phyloP scores from a whole-genome alignment of 1,139 yeast species.

The Geotrichum citri-aurantii region DNA sequence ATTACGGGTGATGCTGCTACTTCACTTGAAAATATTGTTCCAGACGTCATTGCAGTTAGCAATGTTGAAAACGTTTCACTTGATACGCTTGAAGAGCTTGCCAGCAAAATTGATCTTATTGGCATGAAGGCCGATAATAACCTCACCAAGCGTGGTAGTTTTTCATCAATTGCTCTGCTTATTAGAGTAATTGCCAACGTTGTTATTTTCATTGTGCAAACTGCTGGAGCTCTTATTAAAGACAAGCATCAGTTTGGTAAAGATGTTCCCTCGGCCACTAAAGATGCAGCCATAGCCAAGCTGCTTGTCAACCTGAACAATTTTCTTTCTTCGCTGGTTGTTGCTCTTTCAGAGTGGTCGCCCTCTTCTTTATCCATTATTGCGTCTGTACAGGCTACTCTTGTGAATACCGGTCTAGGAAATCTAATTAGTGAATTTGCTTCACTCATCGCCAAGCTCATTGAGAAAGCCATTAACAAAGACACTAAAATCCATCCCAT shows the following conservation, averaged over 20 bases:
- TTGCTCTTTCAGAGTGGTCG: neutral
- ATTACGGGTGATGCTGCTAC: neutral
- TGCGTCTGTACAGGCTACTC: neutral
- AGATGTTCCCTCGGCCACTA: neutral
- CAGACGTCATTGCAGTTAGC: neutral
- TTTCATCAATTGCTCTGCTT: neutral
- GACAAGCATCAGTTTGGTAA: neutral
- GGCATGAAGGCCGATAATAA: neutral
- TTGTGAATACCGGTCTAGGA: neutral
- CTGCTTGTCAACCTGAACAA: neutral
- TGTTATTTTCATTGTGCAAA: neutral
- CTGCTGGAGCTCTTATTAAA: neutral
- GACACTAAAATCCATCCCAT: neutral
- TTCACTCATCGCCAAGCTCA: neutral
- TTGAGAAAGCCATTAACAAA: neutral
- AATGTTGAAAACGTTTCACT: neutral
- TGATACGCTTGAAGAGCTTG: neutral
- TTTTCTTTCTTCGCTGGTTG: neutral
- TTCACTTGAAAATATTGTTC: neutral
- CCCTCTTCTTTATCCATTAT: neutral
- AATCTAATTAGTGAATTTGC: neutral
- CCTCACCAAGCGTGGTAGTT: neutral
- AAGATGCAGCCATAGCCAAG: neutral
- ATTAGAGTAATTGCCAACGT: neutral
- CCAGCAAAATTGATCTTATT: neutral